Conservation (phyloP, 1,139 yeast genomes). For the Candida tetrigidarum region DNA sequence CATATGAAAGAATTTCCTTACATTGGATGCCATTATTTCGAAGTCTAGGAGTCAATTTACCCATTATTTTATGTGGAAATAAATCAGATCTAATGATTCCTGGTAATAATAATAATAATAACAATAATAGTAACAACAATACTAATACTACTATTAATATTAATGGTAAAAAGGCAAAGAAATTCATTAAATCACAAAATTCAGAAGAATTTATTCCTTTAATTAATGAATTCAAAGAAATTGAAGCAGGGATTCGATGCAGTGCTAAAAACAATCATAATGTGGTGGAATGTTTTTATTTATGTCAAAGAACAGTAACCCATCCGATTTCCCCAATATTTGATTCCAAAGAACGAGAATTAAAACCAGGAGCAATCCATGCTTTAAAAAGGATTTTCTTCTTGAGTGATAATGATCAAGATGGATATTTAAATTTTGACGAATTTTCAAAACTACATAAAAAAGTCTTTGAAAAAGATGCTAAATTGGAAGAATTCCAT, state of each 20-base stretch:
- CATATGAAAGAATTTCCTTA: constrained; percentile 86
- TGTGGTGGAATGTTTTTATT: constrained; percentile 86
- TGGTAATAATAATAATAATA: no score
- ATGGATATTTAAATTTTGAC: constrained; percentile 70
- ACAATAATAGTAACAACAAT: no score
- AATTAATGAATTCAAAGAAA: constrained; percentile 88
- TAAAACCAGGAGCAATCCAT: constrained; percentile 75
- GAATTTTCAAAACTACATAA: constrained; percentile 73
- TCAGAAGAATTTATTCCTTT: constrained; percentile 86
- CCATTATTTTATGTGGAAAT: constrained; percentile 90
- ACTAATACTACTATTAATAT: no score
- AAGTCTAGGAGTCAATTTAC: constrained; percentile 89
- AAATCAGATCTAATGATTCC: constrained; percentile 56
- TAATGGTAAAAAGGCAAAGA: constrained; percentile 1
- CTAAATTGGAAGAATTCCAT: constrained; percentile 32
- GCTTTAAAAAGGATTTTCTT: constrained; percentile 85
- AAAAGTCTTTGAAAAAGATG: constrained; percentile 68
- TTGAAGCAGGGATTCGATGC: constrained; percentile 88
- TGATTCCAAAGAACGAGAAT: constrained; percentile 84
- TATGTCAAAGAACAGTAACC: constrained; percentile 90
- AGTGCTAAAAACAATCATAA: constrained; percentile 81
- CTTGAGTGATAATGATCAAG: constrained; percentile 87
- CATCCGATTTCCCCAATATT: constrained; percentile 94
- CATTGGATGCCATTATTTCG: constrained; percentile 96
- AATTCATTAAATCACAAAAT: constrained; percentile 35